Evolutionary conservation across 169 alveolate species (phyloP).

Genomic region (Cryptosporidium andersoni): DNA sequence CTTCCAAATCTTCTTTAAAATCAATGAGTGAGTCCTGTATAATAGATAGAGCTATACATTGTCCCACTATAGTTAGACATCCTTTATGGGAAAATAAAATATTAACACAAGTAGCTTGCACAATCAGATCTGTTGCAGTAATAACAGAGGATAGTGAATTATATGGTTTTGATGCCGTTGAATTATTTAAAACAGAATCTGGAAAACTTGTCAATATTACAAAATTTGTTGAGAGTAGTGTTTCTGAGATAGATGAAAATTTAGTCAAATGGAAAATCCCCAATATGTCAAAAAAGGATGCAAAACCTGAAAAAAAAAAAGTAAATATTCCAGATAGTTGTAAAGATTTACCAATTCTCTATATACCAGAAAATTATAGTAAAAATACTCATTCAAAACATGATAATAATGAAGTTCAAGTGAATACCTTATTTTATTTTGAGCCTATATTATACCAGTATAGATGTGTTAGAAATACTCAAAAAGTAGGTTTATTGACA

Average conservation of each 20-base stretch:
- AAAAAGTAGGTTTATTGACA: constrained; percentile 66
- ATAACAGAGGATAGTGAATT: constrained; percentile 68
- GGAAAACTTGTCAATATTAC: constrained; percentile 3
- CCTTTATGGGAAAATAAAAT: constrained; percentile 62
- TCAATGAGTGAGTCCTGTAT: constrained; percentile 11
- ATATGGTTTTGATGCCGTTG: constrained; percentile 47
- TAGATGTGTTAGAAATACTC: constrained; percentile 60
- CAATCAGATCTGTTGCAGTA: constrained; percentile 61
- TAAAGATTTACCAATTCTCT: constrained; percentile 24
- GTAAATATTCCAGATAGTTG: constrained; percentile 32
- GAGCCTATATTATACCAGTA: constrained; percentile 59
- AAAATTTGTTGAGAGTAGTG: constrained; percentile 5
- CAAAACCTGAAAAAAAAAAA: constrained; percentile 51
- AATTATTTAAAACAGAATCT: constrained; percentile 42
- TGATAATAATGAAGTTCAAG: not conserved
- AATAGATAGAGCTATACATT: constrained; percentile 48
- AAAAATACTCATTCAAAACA: not conserved
- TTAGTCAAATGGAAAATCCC: not conserved
- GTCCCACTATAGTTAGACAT: constrained; percentile 68
- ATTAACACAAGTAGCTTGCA: constrained; percentile 60
- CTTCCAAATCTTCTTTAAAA: constrained; percentile 34
- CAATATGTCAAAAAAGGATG: constrained; percentile 37
- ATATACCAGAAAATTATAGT: constrained; percentile 41
- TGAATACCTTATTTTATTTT: constrained; percentile 57
- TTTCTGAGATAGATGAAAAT: constrained; percentile 6